Conservation (phyloP, 139 green algal species). For the Micromonas commoda region DNA sequence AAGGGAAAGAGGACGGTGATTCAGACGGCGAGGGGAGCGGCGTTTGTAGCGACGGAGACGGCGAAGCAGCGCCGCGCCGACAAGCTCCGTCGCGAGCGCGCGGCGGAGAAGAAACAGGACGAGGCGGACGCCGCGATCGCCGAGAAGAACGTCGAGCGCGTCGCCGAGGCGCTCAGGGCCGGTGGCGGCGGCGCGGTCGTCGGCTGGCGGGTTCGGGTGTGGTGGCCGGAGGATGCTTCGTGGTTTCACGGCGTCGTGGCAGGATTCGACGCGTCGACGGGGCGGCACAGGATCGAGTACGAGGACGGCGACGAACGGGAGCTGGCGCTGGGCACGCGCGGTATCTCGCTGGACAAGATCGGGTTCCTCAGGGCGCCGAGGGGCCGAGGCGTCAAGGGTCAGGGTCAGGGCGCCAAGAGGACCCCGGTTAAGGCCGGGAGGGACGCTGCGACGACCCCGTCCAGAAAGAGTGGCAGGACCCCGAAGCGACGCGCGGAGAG, state of each 20-base stretch:
- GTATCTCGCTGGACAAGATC: not conserved
- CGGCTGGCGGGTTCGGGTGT: conserved; percentile 1
- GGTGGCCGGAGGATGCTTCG: not conserved
- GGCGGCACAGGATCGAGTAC: not conserved
- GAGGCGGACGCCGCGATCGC: not conserved
- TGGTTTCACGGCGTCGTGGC: not conserved
- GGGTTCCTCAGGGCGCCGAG: not conserved
- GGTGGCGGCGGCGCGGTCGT: not conserved
- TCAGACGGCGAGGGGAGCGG: not conserved
- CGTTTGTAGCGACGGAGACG: not conserved
- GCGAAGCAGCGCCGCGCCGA: not conserved
- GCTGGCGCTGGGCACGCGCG: not conserved
- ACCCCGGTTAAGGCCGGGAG: too few relatives aligned
- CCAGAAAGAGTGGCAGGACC: not conserved
- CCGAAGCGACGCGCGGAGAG: not conserved
- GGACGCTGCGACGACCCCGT: too few relatives aligned
- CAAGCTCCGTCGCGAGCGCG: not conserved
- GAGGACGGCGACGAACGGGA: not conserved
- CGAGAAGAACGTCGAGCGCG: not conserved
- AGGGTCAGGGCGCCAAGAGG: not conserved
- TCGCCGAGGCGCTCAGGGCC: not conserved
- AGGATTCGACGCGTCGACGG: not conserved
- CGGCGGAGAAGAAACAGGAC: not conserved
- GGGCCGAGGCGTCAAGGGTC: not conserved
- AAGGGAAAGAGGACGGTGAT: not conserved